phyloP scores from a whole-genome alignment of 129 eudicot species.

The Logfia minima region DNA sequence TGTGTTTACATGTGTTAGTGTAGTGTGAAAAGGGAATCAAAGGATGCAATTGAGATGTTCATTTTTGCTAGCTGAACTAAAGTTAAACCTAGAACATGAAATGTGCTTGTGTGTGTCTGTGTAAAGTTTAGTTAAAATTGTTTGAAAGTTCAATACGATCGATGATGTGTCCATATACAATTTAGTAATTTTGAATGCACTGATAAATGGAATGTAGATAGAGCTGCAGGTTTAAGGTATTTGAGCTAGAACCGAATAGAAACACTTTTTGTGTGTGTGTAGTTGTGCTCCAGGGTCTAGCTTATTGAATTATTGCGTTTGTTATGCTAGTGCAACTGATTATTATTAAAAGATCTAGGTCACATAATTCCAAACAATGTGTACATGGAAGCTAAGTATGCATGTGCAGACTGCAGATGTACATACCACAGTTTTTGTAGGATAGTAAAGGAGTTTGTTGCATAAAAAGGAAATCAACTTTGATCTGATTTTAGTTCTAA shows the following conservation, averaged over 20 bases:
- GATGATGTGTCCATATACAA: neutral
- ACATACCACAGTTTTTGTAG: neutral
- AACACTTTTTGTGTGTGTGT: neutral
- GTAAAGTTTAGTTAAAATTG: no score
- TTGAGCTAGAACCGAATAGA: neutral
- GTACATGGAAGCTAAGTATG: neutral
- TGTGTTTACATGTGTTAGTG: neutral
- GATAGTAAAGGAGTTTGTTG: neutral
- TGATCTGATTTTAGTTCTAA: neutral
- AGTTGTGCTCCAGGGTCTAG: neutral
- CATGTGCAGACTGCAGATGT: neutral
- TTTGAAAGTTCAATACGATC: no score
- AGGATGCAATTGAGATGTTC: neutral
- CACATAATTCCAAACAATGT: no score
- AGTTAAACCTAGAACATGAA: conserved; percentile 3
- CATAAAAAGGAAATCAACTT: neutral
- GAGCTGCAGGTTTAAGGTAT: neutral
- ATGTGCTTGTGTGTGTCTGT: no score
- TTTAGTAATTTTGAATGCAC: no score
- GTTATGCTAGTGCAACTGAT: neutral
- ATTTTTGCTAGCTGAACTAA: conserved; percentile 5
- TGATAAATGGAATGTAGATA: neutral
- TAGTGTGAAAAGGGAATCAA: neutral
- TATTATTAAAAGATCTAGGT: neutral
- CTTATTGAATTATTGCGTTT: neutral